Percentiles rank a stretch among this genome's conserved stretches.
phyloP scores from a whole-genome alignment of 1,284 basidiomycete species.

The Cutaneotrichosporon sp. region DNA sequence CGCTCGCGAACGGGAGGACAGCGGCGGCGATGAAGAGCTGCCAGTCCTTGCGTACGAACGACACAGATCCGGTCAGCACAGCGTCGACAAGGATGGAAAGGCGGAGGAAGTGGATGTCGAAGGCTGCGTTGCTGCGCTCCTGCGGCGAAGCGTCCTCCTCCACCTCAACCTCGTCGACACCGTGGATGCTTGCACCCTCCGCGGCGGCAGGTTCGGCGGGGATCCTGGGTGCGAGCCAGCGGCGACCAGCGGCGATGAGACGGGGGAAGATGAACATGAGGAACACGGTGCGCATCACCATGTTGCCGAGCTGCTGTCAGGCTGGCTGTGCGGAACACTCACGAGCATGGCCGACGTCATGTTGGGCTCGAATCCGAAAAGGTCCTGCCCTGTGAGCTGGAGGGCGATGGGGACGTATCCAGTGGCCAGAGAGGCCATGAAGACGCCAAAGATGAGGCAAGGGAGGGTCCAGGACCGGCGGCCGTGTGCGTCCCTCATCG shows the following conservation, averaged over 20 bases:
- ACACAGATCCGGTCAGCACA: background rate
- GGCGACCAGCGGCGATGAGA: background rate
- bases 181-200: background rate
- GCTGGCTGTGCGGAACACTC: background rate
- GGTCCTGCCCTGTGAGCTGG: background rate
- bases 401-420: background rate
- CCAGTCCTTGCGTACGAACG: background rate
- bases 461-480: background rate
- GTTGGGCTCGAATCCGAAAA: background rate
- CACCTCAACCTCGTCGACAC: background rate
- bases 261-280: background rate
- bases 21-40: background rate
- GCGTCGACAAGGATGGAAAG: background rate
- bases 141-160: background rate
- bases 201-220: too few species aligned
- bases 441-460: background rate
- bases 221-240: background rate
- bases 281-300: background rate
- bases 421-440: background rate
- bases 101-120: constrained; percentile 8
- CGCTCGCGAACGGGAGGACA: background rate
- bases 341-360: constrained; percentile 1
- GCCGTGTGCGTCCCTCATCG: background rate
- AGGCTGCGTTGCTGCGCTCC: background rate
- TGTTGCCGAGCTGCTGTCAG: background rate